Evolutionary conservation across 139 green algal genomes (phyloP), one percentile per base, ranked within the genome.

Genomic region (Ettlia oleoabundans): DNA sequence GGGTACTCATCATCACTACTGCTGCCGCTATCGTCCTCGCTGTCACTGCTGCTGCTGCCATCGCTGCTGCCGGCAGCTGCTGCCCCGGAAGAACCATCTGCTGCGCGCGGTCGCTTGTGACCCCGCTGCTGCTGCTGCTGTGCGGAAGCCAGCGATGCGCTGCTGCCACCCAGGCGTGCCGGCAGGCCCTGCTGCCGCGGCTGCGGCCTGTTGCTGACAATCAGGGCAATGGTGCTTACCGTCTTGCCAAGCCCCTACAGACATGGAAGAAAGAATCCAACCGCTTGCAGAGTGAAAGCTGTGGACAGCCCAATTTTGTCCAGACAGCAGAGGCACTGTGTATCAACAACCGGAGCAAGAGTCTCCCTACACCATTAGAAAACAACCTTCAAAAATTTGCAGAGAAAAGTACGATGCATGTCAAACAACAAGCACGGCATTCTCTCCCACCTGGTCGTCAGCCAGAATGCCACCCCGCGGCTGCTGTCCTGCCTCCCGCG

Each of bases 241-340:
- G 93, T 96, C 81, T 98, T 98, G 64, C 94, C 94, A 41, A 98
- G 73, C 5, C 94, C 94, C 87, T 95, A 87, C 41, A 80, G 24
- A 66, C n/a, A n/a, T n/a, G 21, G 24, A 41, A 1, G 30, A 13
- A 42, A 41, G 24, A n/a, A 72, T 47, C 30, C 64, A n/a, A 72
- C n/a, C n/a, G 64, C 64, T 72, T 42, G 33, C 64, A 42, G 24
- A 22, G 47, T 15, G 13, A 58, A 10, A 58, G 13, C 47, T 58
- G 15, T 10, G 13, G 10, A 15, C 47, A 58, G 47, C 13, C 47
- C 10, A 10, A 58, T 15, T 58, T 10, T 58, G 47, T 15, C 47
- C 47, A 24, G 47, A 58, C 10, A n/a, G n/a, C n/a, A n/a, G n/a
- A n/a, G n/a, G n/a, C n/a, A n/a, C n/a, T n/a, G n/a, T n/a, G n/a